A percentile compares a stretch with the other conserved stretches of the same genome.
Evolutionary conservation across 2,329 filamentous ascomycete genomes (phyloP).

Genomic region (Aureobasidium sp.): DNA sequence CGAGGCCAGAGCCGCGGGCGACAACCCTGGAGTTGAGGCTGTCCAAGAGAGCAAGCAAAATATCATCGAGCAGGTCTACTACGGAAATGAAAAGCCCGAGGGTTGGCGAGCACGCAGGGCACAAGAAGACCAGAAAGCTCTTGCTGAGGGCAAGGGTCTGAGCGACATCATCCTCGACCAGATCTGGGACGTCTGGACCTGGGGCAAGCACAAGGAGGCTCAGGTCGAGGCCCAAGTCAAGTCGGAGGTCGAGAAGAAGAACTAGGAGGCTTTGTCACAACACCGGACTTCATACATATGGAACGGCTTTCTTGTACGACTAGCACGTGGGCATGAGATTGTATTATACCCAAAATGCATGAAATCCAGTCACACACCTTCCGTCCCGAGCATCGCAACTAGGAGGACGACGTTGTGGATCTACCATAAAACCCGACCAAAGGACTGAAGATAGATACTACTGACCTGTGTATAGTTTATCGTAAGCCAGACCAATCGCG

Average conservation of each 20-base stretch:
- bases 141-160: conserved; percentile 31
- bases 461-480: not conserved
- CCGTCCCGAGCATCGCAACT: not conserved
- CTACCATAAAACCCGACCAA: not conserved
- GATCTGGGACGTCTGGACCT: conserved; percentile 22
- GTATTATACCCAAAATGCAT: not conserved
- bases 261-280: not conserved
- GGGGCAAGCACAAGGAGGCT: conserved; percentile 19
- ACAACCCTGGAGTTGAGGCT: conserved; percentile 22
- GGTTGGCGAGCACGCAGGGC: conserved; percentile 37
- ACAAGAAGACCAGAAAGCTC: conserved; percentile 37
- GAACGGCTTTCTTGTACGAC: not conserved
- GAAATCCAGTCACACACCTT: not conserved
- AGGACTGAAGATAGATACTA: not conserved
- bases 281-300: not conserved
- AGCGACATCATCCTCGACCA: conserved; percentile 33
- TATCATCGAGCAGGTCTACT: conserved; percentile 29
- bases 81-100: conserved; percentile 33
- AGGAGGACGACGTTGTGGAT: not conserved
- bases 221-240: conserved; percentile 15
- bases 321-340: not conserved
- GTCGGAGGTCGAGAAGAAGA: conserved; percentile 3
- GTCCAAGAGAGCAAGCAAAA: conserved; percentile 17
- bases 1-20: conserved; percentile 31
- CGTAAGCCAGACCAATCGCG: not conserved